Base-by-base conservation (phyloP, 2,329 filamentous ascomycete genomes). In the Stemphylium beticola region DNA sequence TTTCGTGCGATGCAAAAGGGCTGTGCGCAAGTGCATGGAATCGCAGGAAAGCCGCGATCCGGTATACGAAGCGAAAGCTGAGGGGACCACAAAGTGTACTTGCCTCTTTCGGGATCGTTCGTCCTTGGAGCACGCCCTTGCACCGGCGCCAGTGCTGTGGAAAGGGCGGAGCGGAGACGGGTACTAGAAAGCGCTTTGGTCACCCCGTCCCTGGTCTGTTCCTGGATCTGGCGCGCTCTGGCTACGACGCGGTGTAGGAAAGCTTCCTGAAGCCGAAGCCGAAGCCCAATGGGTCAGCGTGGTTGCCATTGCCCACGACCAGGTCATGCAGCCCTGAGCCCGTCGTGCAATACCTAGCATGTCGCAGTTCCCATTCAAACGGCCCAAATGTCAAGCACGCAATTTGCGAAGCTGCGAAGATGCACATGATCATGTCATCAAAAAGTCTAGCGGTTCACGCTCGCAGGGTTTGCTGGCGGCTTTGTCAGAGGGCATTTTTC, bases 401-500 rank as follows among this genome's bases (percentile, higher is more conserved):
- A 26, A 48, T 39, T 4, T 41, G 26, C 34, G n/a, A 40, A 17
- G 37, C n/a, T 47, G 29, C 33, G 24, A 47, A 39, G 33, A 32
- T 29, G 52, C 51, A 44, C 55, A 53, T 60, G 53, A 56, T 61
- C 42, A 42, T 53, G 61, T 62, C 55, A 64, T 62, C 39, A 42
- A 36, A 44, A 33, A 44, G 32, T 54, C 26, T 55, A 49, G 44
- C 39, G 47, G 49, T 53, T 43, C 40, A 32, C 26, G 54, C 40
- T 22, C 26, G 54, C 50, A 44, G 43, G 52, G 43, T 18, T 17
- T 17, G 24, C 36, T 53, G 49, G 57, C 34, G 55, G 55, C 37
- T 68, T 68, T 69, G 66, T 68, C 67, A 69, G 61, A 63, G 43
- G 49, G 46, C 61, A 65, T 68, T 68, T 55, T 65, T 66, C 64